Evolutionary conservation across 805 yeast genomes (phyloP), one percentile per base, ranked within the genome.

Genomic region (Metschnikowia rubicola): DNA sequence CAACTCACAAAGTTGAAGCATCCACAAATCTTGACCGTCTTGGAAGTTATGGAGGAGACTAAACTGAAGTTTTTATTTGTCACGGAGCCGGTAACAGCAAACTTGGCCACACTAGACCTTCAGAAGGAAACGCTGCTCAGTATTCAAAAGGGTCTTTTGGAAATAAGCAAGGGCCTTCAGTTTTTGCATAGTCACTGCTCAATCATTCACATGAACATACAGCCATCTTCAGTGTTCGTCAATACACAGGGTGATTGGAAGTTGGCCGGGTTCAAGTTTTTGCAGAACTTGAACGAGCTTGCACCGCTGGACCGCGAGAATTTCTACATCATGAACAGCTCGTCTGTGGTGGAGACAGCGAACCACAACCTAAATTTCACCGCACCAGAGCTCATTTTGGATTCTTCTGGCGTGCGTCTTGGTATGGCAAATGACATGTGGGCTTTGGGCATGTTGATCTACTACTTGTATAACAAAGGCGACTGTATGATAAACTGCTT

Each of bases 241-340:
- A 91, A 86, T 55, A 85, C 81, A 35, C 86, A 83, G 54, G 91
- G 95, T 4, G 98, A 94, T 66, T 94, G 99, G 98, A 94, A 92
- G 63, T 63, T 94, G 2, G 78, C 86, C 7, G 97, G 97, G 0
- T 75, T 94, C 49, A 61, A 60, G 40, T 72, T 72, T 44, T 46
- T 73, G n/a, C 70, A 70, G 52, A 78, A 68, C 59, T 77, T 68
- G 63, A 78, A 71, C 59, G 87, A 71, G 55, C 52, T 75, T 36
- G 65, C 74, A 5, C 68, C 74, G 3, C 70, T 65, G 35, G 78
- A 76, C 12, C 58, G 79, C 10, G 75, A 74, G 4, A 88, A 83
- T 46, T 86, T 74, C 61, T 82, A 75, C 54, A 69, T 88, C 38
- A 87, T 88, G 58, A 86, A 84, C 41, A 76, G 79, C 51, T 90